Evolutionary conservation across 345 rosid genomes (phyloP), one percentile per base, ranked within the genome.

Genomic region (Limnanthes douglasii): DNA sequence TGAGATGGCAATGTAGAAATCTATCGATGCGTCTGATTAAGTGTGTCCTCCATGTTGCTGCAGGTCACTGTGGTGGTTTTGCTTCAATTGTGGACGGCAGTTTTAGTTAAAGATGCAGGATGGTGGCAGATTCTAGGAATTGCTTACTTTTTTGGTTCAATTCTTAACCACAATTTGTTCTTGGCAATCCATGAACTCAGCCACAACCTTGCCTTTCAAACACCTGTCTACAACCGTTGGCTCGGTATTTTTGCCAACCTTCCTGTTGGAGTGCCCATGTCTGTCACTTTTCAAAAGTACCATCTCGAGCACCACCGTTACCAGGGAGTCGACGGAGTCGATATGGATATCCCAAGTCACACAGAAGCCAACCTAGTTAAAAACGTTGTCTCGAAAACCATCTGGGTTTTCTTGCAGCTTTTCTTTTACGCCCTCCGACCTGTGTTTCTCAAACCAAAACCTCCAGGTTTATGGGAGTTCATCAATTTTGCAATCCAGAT

Each of bases 181-280:
- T 61, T 86, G 29, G 97, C 94, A 24, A 82, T 82, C 46, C 97
- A 82, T 34, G 94, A 86, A 60, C 68, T 82, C 36, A 72, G 93
- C 63, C 97, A 86, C 71, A 86, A 78, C 37, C 88, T 86, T 0
- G 93, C 95, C 18, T 86, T 82, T 67, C 78, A 78, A 2, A 69
- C 77, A 31, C 86, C 90, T 1, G 64, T 59, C 51, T 65, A 65
- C 64, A 86, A 82, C 56, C 68, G 80, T 6, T 86, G 85, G 72
- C 90, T 86, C 15, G 93, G 95, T 13, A 78, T 82, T 33, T 71
- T 86, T 11, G 97, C 93, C 2, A 78, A 82, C 42, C 78, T 82
- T 41, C 97, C 95, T 22, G 62, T 86, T 4, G 95, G 95, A 6
- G 88, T 82, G 12, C 93, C 94, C 15, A 86, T 86, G 88, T 73